Evolutionary conservation across 176 grass and related monocot species (phyloP), one percentile per base, ranked within the genome.

Genomic region (Carex pumila): DNA sequence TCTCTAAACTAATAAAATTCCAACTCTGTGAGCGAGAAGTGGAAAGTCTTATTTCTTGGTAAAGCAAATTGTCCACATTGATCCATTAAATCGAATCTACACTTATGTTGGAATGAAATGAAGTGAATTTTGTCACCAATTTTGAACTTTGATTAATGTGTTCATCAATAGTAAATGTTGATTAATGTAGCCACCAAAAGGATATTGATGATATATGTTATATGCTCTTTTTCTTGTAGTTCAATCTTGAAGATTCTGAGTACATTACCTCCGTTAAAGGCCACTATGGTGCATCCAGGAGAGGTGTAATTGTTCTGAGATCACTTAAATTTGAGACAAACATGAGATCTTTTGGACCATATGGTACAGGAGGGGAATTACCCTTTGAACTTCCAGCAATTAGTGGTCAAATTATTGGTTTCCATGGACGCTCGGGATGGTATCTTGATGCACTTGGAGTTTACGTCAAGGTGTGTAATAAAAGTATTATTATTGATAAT

Each of bases 371-470:
- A 21, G 71, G 66, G 1, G 92, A 89, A 64, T 41, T 86, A 21
- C 25, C 83, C 1, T 94, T 94, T 81, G 34, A 75, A 32, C 87
- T 90, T 12, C 82, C 89, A 1, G 89, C 83, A 3, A 73, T 65
- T 14, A 65, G 36, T 37, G 83, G 83, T 58, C 85, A 76, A 70
- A 94, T 94, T 62, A 63, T 94, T 31, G 87, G 85, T 53, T 94
- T 94, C 77, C 84, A 87, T 64, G 85, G 50, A 30, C 88, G 84
- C 39, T 90, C 89, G 12, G 84, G 80, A 5, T 78, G 65, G 37
- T 71, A 56, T 65, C 83, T 91, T 59, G 79, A 89, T 56, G 83
- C 90, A 15, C 15, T 88, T 29, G 88, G 89, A 39, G 76, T 86
- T 19, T 91, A 89, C 77, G 87, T 89, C 30, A 83, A 60, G 85